phyloP scores from a whole-genome alignment of 176 grass and related monocot species.

The Oryza coarctata region DNA sequence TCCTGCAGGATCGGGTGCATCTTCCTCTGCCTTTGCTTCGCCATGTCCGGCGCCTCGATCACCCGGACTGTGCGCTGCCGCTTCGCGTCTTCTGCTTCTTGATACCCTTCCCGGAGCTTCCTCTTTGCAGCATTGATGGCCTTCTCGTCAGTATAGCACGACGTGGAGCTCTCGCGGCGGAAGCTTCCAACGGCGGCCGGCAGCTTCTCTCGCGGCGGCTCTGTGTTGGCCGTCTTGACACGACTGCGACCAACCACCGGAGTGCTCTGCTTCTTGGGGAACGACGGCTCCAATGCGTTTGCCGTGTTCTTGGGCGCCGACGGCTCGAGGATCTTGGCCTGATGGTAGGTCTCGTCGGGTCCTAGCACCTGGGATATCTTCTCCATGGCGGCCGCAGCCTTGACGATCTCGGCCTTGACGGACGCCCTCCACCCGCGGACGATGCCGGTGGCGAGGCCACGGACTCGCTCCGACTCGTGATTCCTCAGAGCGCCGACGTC shows the following conservation, averaged over 20 bases:
- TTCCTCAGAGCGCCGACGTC: not conserved
- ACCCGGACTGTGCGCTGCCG: no score
- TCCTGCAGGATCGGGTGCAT: no score
- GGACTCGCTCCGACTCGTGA: constrained; percentile 10
- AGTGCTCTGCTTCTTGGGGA: not conserved
- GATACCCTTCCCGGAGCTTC: not conserved
- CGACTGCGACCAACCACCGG: no score
- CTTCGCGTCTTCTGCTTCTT: not conserved
- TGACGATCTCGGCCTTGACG: not conserved
- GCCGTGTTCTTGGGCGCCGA: not conserved
- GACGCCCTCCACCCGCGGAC: not conserved
- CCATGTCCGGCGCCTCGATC: no score
- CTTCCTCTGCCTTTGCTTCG: no score
- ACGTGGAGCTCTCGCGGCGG: not conserved
- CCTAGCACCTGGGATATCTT: not conserved
- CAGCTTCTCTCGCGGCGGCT: not conserved
- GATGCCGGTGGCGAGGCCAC: not conserved
- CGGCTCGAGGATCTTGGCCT: not conserved
- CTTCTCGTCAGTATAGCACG: not conserved
- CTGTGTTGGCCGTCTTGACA: no score
- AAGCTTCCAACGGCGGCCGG: no score
- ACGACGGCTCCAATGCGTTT: not conserved
- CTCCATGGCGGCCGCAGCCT: not conserved
- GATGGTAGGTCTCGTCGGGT: no score
- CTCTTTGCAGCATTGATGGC: not conserved